These are phyloP conservation scores for Gonium pectorale DNA, from an alignment of 139 green algal genomes.

Conservation along the genomic window DNA sequence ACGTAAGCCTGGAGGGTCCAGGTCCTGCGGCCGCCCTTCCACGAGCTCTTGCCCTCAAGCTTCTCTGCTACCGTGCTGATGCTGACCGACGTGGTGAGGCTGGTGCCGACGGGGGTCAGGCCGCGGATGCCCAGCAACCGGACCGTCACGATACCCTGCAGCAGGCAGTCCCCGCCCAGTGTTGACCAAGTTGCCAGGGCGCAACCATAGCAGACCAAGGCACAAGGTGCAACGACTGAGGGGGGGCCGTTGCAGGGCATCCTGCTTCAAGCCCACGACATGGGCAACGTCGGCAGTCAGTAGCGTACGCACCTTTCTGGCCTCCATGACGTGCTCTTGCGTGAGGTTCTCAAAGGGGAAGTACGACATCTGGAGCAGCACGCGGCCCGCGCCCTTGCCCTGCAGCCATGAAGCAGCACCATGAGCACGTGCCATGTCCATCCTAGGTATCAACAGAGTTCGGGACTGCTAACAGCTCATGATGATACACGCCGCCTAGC, in stretches of 20 bases:
- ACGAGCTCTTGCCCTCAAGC: not conserved
- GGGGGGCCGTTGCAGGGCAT: no score
- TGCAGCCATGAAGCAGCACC: not conserved
- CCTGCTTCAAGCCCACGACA: no score
- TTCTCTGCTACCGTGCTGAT: not conserved
- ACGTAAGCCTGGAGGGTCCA: conserved; percentile 5
- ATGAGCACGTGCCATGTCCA: no score
- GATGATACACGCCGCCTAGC: no score
- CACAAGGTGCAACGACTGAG: no score
- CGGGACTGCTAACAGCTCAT: no score
- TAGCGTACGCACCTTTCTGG: not conserved
- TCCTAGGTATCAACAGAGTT: no score
- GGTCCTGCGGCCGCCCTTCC: not conserved
- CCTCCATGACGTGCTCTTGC: not conserved
- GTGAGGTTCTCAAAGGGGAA: conserved; percentile 10
- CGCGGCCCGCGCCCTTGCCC: conserved; percentile 20
- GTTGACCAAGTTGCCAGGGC: no score
- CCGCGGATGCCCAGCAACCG: not conserved
- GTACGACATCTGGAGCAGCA: not conserved
- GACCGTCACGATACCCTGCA: not conserved
- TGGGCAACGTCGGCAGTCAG: no score
- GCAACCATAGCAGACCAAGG: no score
- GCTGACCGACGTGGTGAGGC: not conserved
- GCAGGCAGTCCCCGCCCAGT: not conserved
- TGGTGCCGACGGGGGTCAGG: not conserved